A percentile compares a stretch with the other conserved stretches of the same genome.
Conservation (phyloP, 2,329 filamentous ascomycete genomes). For the Aspergillus fischeri region DNA sequence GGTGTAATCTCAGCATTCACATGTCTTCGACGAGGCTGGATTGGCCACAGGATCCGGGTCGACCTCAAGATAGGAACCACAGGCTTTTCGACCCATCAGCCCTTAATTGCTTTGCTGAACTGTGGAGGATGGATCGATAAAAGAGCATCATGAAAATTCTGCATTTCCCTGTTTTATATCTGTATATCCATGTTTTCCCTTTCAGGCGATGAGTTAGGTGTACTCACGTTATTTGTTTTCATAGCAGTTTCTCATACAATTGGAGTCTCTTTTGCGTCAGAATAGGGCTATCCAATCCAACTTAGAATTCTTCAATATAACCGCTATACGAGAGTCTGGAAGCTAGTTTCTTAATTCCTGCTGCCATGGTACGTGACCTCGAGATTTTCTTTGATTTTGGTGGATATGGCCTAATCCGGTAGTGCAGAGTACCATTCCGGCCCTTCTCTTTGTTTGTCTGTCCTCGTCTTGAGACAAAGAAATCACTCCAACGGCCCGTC, state of each 20-base stretch:
- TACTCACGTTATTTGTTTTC: slow-evolving; percentile 26
- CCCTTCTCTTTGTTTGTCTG: not conserved
- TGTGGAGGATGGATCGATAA: slow-evolving; percentile 16
- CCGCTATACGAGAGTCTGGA: no score
- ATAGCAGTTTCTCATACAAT: slow-evolving; percentile 26
- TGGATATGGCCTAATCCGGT: not conserved
- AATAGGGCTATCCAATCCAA: slow-evolving; percentile 3
- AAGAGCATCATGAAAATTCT: slow-evolving; percentile 31
- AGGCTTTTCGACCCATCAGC: not conserved
- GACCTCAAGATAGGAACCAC: not conserved
- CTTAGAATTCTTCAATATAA: not conserved
- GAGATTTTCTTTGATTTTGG: not conserved
- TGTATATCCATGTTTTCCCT: slow-evolving; percentile 37
- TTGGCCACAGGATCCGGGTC: not conserved
- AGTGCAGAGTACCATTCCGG: not conserved
- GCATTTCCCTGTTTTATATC: slow-evolving; percentile 32
- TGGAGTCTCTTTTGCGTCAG: slow-evolving; percentile 24
- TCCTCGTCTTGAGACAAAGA: not conserved
- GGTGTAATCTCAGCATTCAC: not conserved
- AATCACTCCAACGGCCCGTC: not conserved
- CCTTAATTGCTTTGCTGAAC: not conserved
- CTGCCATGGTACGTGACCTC: not conserved
- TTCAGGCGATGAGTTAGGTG: slow-evolving; percentile 35
- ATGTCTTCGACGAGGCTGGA: not conserved
- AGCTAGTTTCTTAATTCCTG: not conserved